A percentile compares a stretch with the other conserved stretches of the same genome.
Conservation (phyloP, 2,329 filamentous ascomycete species). For the Pyrenophora graminea region DNA sequence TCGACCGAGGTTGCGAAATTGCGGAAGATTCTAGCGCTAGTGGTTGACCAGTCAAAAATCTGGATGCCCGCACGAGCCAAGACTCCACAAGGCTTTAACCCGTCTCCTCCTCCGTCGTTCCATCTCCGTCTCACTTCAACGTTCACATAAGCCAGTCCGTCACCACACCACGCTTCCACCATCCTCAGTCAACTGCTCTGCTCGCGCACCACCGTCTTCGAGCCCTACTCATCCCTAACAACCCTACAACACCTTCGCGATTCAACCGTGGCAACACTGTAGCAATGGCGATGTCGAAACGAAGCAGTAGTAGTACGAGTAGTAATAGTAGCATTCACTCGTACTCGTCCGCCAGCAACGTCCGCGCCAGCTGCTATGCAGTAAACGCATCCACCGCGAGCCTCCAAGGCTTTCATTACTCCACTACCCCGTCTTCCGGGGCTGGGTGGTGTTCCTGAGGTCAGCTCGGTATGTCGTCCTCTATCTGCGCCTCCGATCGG, state of each 20-base stretch:
- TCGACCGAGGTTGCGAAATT: conserved; percentile 12
- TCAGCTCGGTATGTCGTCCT: conserved; percentile 46
- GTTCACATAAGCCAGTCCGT: conserved; percentile 7
- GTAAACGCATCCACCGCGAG: conserved; percentile 69
- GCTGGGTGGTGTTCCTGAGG: conserved; percentile 53
- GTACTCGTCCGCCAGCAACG: conserved; percentile 70
- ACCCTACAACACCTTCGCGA: conserved; percentile 1
- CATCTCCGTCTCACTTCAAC: conserved; percentile 17
- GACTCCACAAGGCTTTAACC: conserved; percentile 11
- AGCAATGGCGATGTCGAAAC: conserved; percentile 72
- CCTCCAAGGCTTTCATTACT: conserved; percentile 56
- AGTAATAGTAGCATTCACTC: conserved; percentile 63
- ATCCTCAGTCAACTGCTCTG: background rate
- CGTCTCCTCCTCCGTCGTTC: conserved; percentile 23
- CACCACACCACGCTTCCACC: conserved; percentile 11
- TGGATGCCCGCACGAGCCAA: conserved; percentile 11
- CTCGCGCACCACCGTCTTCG: background rate
- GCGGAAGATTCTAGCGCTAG: conserved; percentile 15
- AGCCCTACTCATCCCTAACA: background rate
- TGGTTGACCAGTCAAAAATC: conserved; percentile 4
- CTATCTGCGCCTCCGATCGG: background rate
- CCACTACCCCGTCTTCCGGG: conserved; percentile 83
- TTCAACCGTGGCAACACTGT: conserved; percentile 52
- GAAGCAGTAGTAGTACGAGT: conserved; percentile 66
- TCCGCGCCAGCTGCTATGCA: conserved; percentile 90